A percentile compares a stretch with the other conserved stretches of the same genome.
phyloP scores from a whole-genome alignment of 768 basidiomycete species.

The Kwoniella botswanensis region DNA sequence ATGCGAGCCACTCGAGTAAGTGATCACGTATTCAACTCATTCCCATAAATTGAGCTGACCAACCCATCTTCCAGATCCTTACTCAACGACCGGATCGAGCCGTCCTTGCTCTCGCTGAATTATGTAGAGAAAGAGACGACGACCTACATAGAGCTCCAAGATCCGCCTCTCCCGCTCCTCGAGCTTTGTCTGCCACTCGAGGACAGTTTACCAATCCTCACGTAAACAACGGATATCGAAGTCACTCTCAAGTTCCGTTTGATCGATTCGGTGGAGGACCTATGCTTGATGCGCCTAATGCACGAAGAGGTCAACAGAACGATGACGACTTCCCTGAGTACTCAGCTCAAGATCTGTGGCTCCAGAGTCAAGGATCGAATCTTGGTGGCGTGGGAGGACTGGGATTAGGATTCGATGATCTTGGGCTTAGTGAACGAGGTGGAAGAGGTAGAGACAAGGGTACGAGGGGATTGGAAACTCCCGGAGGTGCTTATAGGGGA shows the following conservation, averaged over 20 bases:
- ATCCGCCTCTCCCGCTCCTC: conserved; percentile 55
- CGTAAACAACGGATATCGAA: conserved; percentile 44
- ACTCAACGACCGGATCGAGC: conserved; percentile 78
- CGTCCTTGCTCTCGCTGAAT: conserved; percentile 77
- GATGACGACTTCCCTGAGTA: conserved; percentile 35
- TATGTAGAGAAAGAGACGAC: conserved; percentile 84
- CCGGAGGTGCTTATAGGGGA: conserved; percentile 32
- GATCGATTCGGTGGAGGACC: conserved; percentile 43
- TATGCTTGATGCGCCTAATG: conserved; percentile 36
- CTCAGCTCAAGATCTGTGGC: conserved; percentile 57
- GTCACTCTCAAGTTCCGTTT: conserved; percentile 51
- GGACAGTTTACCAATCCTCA: conserved; percentile 39
- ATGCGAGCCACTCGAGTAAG: conserved; percentile 77
- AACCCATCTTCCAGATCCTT: conserved; percentile 66
- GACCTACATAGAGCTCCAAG: conserved; percentile 59
- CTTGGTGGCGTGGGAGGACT: conserved; percentile 44
- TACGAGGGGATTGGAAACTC: conserved; percentile 47
- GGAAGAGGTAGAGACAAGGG: conserved; percentile 47
- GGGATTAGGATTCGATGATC: conserved; percentile 41
- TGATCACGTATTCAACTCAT: neutral
- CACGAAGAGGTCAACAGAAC: conserved; percentile 38
- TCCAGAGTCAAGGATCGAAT: conserved; percentile 52
- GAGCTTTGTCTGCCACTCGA: conserved; percentile 42
- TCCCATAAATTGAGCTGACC: neutral
- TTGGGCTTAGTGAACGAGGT: conserved; percentile 24